Percentiles rank a stretch among this genome's conserved stretches.
phyloP scores from a whole-genome alignment of 495 filamentous ascomycete species.

The Lichenothelia convexa region DNA sequence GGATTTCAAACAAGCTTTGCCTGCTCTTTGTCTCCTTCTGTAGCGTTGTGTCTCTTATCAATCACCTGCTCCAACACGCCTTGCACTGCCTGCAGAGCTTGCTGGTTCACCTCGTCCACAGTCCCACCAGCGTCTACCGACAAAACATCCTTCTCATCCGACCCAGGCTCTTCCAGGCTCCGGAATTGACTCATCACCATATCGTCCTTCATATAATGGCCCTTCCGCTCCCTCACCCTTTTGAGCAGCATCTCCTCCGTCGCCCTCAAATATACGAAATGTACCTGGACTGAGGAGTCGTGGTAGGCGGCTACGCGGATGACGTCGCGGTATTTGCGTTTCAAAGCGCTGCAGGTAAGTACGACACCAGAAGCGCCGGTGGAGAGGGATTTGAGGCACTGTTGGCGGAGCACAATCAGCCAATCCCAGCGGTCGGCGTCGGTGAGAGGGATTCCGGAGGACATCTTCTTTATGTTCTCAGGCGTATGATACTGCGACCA shows the following conservation, averaged over 20 bases:
- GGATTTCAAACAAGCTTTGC: too few relatives aligned
- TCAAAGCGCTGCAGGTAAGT: conserved; percentile 87
- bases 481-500: conserved; percentile 57
- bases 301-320: conserved; percentile 76
- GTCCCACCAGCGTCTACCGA: conserved; percentile 58
- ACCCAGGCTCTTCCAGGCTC: conserved; percentile 61
- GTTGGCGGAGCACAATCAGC: conserved; percentile 75
- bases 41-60: too few relatives aligned
- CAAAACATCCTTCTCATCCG: conserved; percentile 68
- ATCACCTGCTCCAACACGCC: too few relatives aligned
- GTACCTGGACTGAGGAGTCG: conserved; percentile 56
- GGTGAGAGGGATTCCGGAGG: conserved; percentile 65
- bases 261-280: conserved; percentile 84
- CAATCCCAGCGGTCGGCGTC: conserved; percentile 98
- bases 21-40: too few relatives aligned
- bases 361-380: conserved; percentile 69
- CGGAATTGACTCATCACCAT: conserved; percentile 95
- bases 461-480: conserved; percentile 89
- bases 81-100: conserved; percentile 34
- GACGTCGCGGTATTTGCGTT: conserved; percentile 94
- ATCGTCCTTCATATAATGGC: conserved; percentile 90
- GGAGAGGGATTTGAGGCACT: conserved; percentile 56
- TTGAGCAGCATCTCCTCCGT: conserved; percentile 52
- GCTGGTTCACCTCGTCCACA: conserved; percentile 44
- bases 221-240: conserved; percentile 52